A percentile compares a stretch with the other conserved stretches of the same genome.
phyloP scores from a whole-genome alignment of 2,329 filamentous ascomycete genomes.

The Verticillium nubilum region DNA sequence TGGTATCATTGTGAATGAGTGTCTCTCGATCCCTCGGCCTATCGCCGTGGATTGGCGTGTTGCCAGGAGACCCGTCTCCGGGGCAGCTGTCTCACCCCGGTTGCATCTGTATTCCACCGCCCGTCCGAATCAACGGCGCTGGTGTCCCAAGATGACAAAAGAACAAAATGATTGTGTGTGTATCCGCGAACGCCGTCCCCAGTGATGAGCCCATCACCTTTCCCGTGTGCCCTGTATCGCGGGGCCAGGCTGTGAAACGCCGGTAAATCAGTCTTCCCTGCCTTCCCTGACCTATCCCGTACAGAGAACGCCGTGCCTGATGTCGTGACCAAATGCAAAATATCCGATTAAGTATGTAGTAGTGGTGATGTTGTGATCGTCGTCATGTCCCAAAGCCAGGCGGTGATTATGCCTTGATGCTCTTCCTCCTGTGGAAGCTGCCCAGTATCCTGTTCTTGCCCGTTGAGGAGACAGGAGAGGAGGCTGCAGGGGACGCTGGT shows the following conservation, averaged over 20 bases:
- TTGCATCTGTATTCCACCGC: background rate
- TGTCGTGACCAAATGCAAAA: background rate
- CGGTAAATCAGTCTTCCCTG: background rate
- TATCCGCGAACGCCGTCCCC: background rate
- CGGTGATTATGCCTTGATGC: slow-evolving; percentile 26
- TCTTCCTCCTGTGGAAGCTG: slow-evolving; percentile 32
- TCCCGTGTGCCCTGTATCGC: background rate
- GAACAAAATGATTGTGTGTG: background rate
- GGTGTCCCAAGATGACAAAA: background rate
- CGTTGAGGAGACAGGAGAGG: slow-evolving; percentile 17
- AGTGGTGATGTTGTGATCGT: background rate
- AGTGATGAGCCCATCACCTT: background rate
- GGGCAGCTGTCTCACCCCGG: background rate
- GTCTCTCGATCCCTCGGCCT: background rate
- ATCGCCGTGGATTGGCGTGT: background rate
- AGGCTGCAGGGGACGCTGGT: slow-evolving; percentile 19
- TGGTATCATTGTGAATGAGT: background rate
- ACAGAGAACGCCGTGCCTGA: background rate
- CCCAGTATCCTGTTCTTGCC: slow-evolving; percentile 26
- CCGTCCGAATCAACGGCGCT: background rate
- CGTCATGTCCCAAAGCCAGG: background rate
- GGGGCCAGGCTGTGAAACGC: background rate
- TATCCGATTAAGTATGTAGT: background rate
- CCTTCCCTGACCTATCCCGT: background rate
- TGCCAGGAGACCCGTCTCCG: background rate